Percentiles rank a stretch among this genome's conserved stretches.
These are phyloP conservation scores for Sedum album DNA, from an alignment of 164 flowering plant genomes.

Conservation along the genomic window DNA sequence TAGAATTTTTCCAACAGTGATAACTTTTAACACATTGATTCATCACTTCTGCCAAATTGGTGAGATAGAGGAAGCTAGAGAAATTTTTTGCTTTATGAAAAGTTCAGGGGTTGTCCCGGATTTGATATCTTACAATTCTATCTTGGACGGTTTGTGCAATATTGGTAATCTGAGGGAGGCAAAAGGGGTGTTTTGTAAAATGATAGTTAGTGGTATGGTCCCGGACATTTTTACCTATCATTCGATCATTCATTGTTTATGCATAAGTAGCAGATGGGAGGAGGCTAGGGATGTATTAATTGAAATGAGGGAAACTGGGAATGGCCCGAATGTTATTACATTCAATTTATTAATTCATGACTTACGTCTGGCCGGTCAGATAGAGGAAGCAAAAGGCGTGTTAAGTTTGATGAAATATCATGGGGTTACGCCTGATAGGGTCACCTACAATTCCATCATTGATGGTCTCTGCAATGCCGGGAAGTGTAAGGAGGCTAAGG, in stretches of 20 bases:
- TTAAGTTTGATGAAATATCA: conserved; percentile 1
- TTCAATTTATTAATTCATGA: conserved; percentile 3
- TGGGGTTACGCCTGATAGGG: background rate
- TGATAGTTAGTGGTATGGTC: background rate
- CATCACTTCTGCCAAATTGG: background rate
- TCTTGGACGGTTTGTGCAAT: background rate
- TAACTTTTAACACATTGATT: background rate
- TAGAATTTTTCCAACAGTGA: conserved; percentile 26
- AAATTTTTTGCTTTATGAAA: background rate
- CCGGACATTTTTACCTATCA: conserved; percentile 1
- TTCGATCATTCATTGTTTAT: conserved; percentile 2
- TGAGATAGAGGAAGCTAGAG: background rate
- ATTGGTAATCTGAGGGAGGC: background rate
- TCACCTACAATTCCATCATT: background rate
- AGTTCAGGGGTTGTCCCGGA: background rate
- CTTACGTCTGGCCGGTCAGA: background rate
- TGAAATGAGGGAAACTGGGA: background rate
- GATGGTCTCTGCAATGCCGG: background rate
- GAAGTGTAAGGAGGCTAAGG: background rate
- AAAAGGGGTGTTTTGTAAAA: conserved; percentile 4
- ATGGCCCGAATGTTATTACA: background rate
- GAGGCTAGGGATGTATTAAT: background rate
- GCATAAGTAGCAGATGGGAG: background rate
- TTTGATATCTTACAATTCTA: background rate
- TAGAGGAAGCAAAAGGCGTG: background rate